phyloP scores from a whole-genome alignment of 192 early-diverging fungal species.

The Phlyctochytrium arcticum region DNA sequence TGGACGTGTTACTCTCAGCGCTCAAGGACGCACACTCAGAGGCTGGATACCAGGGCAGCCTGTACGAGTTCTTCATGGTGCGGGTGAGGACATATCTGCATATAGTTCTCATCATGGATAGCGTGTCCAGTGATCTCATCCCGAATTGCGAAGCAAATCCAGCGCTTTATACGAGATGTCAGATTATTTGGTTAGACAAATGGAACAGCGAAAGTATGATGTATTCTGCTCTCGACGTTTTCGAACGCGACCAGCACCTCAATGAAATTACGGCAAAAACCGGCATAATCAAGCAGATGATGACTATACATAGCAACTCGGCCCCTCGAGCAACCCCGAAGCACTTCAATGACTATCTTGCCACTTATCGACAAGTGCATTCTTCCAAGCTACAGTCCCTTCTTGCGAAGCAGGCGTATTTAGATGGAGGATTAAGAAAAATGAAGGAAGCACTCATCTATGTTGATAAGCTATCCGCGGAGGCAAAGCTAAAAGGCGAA shows the following conservation, averaged over 20 bases:
- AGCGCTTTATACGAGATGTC: constrained; percentile 49
- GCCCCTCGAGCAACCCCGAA: constrained; percentile 27
- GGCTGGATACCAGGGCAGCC: constrained; percentile 44
- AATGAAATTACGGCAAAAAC: constrained; percentile 24
- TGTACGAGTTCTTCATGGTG: constrained; percentile 52
- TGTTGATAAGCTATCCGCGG: constrained; percentile 51
- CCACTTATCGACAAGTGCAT: constrained; percentile 44
- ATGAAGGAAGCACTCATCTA: constrained; percentile 50
- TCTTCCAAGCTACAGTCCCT: constrained; percentile 25
- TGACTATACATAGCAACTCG: constrained; percentile 29
- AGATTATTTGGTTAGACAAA: constrained; percentile 47
- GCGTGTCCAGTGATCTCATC: constrained; percentile 30
- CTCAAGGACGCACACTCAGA: constrained; percentile 48
- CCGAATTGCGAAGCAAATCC: constrained; percentile 52
- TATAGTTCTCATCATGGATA: constrained; percentile 49
- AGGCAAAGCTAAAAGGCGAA: constrained; percentile 44
- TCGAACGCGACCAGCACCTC: constrained; percentile 15
- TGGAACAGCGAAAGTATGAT: constrained; percentile 48
- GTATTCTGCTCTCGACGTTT: constrained; percentile 21
- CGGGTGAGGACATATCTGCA: constrained; percentile 48
- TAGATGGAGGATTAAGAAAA: constrained; percentile 50
- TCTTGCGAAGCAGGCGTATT: constrained; percentile 45
- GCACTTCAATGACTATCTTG: constrained; percentile 38
- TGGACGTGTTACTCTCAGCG: constrained; percentile 37
- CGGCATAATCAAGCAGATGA: constrained; percentile 28